Evolutionary conservation across 2,329 filamentous ascomycete genomes (phyloP), one percentile per base, ranked within the genome.

Genomic region (Aspergillus sp.): DNA sequence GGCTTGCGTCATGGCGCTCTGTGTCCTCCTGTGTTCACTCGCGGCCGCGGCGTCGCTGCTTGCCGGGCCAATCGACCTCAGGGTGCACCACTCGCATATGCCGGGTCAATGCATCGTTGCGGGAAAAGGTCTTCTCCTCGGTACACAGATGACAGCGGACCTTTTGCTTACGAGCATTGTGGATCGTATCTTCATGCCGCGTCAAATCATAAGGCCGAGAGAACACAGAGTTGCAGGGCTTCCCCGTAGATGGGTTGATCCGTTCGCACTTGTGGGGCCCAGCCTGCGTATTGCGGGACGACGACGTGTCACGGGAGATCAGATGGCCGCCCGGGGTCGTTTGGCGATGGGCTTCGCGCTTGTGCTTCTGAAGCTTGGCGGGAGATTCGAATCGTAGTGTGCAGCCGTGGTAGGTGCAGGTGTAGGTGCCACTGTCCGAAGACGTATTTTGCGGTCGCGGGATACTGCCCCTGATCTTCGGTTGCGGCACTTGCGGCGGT

Each of bases 171-270:
- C 87, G 82, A 1, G 83, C 84, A 58, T 96, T 96, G 77, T 97
- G 93, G 54, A 97, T 97, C 0, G 93, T 97, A 56, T 96, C 91
- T 66, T 98, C 93, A 63, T 98, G 93, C 26, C 93, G 79, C 0
- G 93, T 98, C 44, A 98, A 77, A 67, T 98, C 93, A 74, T 98
- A 98, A 1, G 93, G 93, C 19, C 93, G 78, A 1, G 91, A 96
- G 69, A 98, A 97, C 45, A 95, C 77, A 0, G 89, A 94, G 64
- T 88, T 91, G 77, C 93, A 97, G 0, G 89, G 85, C 72, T 96
- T 96, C 53, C 88, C 88, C 0, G 93, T 97, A 53, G 87, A 91
- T 1, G 91, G 91, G 68, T 97, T 97, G 70, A 91, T 88, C 55
- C 90, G 82, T 61, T 90, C 86, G 68, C 93, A 98, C 58, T 84